These are phyloP conservation scores for Solanum phureja DNA, from an alignment of 257 asterid genomes.

Conservation along the genomic window DNA sequence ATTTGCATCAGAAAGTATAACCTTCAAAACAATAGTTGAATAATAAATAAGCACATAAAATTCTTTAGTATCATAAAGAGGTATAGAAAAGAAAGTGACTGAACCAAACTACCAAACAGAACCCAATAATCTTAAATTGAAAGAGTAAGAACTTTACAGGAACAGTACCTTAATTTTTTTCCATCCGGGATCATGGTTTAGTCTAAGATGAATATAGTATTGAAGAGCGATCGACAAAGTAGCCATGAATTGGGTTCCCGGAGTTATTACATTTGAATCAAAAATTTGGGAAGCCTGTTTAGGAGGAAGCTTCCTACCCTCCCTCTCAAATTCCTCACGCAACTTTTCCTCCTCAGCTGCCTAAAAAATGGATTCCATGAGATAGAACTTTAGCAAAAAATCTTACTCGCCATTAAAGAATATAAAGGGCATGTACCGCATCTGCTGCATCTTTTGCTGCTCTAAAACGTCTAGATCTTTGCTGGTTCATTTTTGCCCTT, in stretches of 20 bases:
- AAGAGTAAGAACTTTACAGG: not conserved
- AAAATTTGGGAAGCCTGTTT: constrained; percentile 31
- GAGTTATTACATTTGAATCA: constrained; percentile 55
- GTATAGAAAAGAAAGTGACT: not conserved
- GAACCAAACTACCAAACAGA: not conserved
- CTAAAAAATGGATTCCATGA: constrained; percentile 13
- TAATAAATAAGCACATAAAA: not conserved
- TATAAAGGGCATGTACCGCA: constrained; percentile 13
- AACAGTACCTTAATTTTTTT: constrained; percentile 33
- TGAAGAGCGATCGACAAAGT: constrained; percentile 24
- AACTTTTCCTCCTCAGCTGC: constrained; percentile 30
- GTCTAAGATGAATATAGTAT: constrained; percentile 17
- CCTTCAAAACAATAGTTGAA: constrained; percentile 20
- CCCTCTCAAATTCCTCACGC: constrained; percentile 24
- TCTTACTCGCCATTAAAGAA: not conserved
- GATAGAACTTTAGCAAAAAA: not conserved
- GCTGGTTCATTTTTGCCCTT: constrained; percentile 64
- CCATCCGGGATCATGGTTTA: constrained; percentile 38
- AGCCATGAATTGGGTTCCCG: constrained; percentile 56
- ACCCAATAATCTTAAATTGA: not conserved
- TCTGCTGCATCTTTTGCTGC: constrained; percentile 28
- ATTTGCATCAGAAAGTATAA: constrained; percentile 54
- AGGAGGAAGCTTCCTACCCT: constrained; percentile 35
- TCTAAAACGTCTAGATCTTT: constrained; percentile 40
- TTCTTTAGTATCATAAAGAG: not conserved